These are phyloP conservation scores for Cercospora janseana DNA, from an alignment of 2,329 filamentous ascomycete genomes.

Conservation along the genomic window DNA sequence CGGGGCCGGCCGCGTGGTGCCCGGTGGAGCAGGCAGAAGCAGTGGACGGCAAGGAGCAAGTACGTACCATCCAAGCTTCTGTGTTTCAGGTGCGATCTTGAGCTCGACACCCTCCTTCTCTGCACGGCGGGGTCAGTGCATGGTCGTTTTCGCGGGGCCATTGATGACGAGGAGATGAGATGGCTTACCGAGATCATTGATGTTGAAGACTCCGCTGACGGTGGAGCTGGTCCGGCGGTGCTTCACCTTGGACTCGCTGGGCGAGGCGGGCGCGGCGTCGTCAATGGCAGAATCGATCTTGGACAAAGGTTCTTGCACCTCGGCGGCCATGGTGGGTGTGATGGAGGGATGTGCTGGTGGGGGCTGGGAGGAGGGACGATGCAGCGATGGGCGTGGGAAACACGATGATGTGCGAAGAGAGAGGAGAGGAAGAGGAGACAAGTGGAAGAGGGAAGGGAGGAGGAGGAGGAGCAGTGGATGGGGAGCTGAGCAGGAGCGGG, in stretches of 20 bases:
- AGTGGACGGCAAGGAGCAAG: background rate
- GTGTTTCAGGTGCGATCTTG: slow-evolving; percentile 74
- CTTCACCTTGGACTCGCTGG: slow-evolving; percentile 63
- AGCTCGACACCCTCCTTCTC: slow-evolving; percentile 72
- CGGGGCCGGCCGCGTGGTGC: background rate
- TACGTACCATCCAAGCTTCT: slow-evolving; percentile 80
- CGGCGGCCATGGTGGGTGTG: slow-evolving; percentile 50
- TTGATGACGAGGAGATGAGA: background rate
- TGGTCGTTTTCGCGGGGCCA: background rate
- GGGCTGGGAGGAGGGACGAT: background rate
- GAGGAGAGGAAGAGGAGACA: background rate
- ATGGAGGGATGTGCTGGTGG: background rate
- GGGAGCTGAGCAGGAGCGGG: background rate
- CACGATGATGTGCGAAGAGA: background rate
- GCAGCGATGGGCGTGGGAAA: background rate
- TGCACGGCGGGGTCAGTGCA: slow-evolving; percentile 40
- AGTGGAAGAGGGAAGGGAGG: background rate
- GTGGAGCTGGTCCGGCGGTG: slow-evolving; percentile 72
- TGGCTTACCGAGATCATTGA: slow-evolving; percentile 50
- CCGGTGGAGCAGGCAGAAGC: background rate
- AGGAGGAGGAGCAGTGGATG: slow-evolving; percentile 1
- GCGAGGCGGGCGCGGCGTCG: slow-evolving; percentile 61
- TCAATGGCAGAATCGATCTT: slow-evolving; percentile 88
- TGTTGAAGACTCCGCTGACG: slow-evolving; percentile 72
- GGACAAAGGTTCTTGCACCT: slow-evolving; percentile 57